A percentile compares a stretch with the other conserved stretches of the same genome.
These are phyloP conservation scores for Kernera saxatilis DNA, from an alignment of 345 rosid genomes.

Conservation along the genomic window DNA sequence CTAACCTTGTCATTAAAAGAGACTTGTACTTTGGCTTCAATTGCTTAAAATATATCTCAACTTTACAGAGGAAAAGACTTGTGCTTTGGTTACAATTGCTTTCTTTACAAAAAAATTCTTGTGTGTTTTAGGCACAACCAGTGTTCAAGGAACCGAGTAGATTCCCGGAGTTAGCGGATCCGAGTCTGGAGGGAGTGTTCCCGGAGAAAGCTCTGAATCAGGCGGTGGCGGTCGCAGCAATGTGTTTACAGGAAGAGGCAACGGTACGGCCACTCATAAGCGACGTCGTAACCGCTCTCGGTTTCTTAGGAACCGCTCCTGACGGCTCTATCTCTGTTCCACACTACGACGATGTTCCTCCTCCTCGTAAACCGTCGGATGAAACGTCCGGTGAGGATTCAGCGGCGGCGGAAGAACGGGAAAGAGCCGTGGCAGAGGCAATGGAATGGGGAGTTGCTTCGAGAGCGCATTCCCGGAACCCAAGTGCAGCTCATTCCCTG, in stretches of 20 bases:
- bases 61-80: background rate
- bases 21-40: background rate
- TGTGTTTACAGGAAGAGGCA: constrained; percentile 85
- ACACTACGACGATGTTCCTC: constrained; percentile 22
- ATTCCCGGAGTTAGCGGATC: constrained; percentile 67
- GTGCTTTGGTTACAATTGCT: background rate
- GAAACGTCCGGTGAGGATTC: constrained; percentile 16
- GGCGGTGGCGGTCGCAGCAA: constrained; percentile 76
- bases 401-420: constrained; percentile 28
- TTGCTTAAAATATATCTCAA: background rate
- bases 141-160: constrained; percentile 58
- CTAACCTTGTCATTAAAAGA: background rate
- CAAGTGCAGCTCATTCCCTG: constrained; percentile 25
- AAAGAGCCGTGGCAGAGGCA: constrained; percentile 62
- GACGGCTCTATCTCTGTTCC: constrained; percentile 30
- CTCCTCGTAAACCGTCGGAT: background rate
- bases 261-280: constrained; percentile 66
- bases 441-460: constrained; percentile 60
- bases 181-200: constrained; percentile 45
- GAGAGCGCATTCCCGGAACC: constrained; percentile 29
- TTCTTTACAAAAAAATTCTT: background rate
- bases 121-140: constrained; percentile 64
- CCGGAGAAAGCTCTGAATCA: constrained; percentile 63
- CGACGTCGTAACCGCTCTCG: constrained; percentile 76
- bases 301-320: constrained; percentile 48